These are phyloP conservation scores for Odonthalia washingtoniensis DNA, from an alignment of 31 red algal species.

Conservation along the genomic window DNA sequence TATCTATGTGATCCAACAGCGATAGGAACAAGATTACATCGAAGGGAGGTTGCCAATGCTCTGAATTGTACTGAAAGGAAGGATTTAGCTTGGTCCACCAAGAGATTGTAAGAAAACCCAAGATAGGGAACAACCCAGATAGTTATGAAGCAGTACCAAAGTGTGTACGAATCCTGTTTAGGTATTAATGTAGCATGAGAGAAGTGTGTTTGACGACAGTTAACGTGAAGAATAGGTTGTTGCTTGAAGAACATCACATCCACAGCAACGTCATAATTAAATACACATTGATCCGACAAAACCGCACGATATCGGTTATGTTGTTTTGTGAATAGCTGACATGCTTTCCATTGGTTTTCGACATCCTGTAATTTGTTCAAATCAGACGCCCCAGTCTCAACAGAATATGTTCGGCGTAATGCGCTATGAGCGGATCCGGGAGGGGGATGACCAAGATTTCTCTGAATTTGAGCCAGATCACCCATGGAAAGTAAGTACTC, in stretches of 20 bases:
- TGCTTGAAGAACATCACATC: too few relatives aligned
- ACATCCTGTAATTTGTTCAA: not conserved
- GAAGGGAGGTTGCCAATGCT: not conserved
- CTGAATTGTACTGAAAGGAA: not conserved
- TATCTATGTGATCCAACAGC: not conserved
- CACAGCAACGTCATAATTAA: constrained; percentile 20
- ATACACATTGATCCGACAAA: constrained; percentile 4
- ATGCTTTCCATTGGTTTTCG: not conserved
- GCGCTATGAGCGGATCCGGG: too few relatives aligned
- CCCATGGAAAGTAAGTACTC: not conserved
- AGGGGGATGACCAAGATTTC: not conserved
- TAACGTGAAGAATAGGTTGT: not conserved
- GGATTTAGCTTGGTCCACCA: too few relatives aligned
- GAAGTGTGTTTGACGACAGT: constrained; percentile 12
- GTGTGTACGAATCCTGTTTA: not conserved
- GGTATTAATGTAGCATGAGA: not conserved
- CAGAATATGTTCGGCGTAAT: too few relatives aligned
- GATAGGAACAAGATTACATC: not conserved
- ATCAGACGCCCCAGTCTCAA: not conserved
- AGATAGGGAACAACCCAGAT: too few relatives aligned
- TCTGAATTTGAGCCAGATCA: constrained; percentile 11
- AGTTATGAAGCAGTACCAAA: too few relatives aligned
- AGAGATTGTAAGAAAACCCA: too few relatives aligned
- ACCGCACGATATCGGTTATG: constrained; percentile 2
- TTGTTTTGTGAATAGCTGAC: not conserved